phyloP scores from a whole-genome alignment of 495 filamentous ascomycete genomes.

The Neurospora sp. region DNA sequence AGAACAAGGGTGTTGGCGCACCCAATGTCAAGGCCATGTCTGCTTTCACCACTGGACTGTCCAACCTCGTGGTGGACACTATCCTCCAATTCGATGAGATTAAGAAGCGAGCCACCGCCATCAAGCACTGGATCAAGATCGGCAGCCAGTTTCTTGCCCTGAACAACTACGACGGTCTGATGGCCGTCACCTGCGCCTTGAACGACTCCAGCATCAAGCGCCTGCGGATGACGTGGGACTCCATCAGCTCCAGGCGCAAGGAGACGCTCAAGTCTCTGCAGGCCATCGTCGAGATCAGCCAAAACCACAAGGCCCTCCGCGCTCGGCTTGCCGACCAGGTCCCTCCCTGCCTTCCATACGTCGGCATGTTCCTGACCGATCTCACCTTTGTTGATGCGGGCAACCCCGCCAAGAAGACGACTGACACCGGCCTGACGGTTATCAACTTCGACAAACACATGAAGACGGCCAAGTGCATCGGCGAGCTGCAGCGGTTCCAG shows the following conservation, averaged over 20 bases:
- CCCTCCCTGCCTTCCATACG: constrained; percentile 87
- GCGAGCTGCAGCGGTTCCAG: constrained; percentile 93
- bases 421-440: constrained; percentile 49
- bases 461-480: constrained; percentile 89
- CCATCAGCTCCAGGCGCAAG: constrained; percentile 78
- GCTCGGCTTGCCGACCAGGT: constrained; percentile 78
- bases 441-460: constrained; percentile 99
- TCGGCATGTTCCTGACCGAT: constrained; percentile 93
- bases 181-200: constrained; percentile 91
- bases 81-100: constrained; percentile 78
- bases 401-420: constrained; percentile 63
- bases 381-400: constrained; percentile 85
- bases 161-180: constrained; percentile 92
- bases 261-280: constrained; percentile 66
- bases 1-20: constrained; percentile 65
- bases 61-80: constrained; percentile 90
- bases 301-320: constrained; percentile 87
- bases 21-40: constrained; percentile 96
- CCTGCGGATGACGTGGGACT: constrained; percentile 89
- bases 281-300: constrained; percentile 72
- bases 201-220: constrained; percentile 86
- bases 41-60: constrained; percentile 78
- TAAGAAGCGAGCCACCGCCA: constrained; percentile 80
- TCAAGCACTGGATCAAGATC: constrained; percentile 99
- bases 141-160: constrained; percentile 77